Percentiles rank a stretch among this genome's conserved stretches.
Conservation (phyloP, 75 land plant genomes). For the Cryptomeria japonica region DNA sequence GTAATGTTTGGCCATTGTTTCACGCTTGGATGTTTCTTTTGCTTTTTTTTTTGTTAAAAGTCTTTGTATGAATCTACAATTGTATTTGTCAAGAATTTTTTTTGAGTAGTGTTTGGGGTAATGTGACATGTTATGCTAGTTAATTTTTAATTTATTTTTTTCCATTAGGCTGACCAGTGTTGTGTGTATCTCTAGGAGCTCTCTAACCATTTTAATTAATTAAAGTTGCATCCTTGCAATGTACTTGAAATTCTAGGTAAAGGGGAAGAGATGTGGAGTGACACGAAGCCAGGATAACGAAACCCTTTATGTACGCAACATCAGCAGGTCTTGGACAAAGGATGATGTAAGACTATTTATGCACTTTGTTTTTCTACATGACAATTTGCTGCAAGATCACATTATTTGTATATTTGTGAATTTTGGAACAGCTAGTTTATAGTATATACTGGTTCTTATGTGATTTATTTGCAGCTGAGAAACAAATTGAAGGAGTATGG, state of each 20-base stretch:
- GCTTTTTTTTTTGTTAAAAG: neutral
- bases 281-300: slow-evolving; percentile 51
- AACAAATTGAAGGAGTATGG: slow-evolving; percentile 39
- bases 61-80: neutral
- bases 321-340: slow-evolving; percentile 45
- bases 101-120: neutral
- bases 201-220: neutral
- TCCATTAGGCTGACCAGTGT: neutral
- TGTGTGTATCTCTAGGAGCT: neutral
- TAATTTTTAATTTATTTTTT: neutral
- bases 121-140: neutral
- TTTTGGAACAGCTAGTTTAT: neutral
- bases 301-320: slow-evolving; percentile 50
- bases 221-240: neutral
- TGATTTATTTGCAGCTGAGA: slow-evolving; percentile 26
- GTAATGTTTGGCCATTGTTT: neutral
- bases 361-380: neutral
- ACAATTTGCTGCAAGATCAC: neutral
- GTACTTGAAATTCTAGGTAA: slow-evolving; percentile 21
- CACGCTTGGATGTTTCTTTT: neutral
- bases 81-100: neutral
- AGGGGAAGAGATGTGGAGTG: slow-evolving; percentile 51
- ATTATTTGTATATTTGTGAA: neutral
- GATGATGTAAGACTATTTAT: slow-evolving; percentile 25
- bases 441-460: neutral